Percentiles rank a stretch among this genome's conserved stretches.
Evolutionary conservation across 306 rosid genomes (phyloP).

Genomic region (Chamaecrista fasciculata): DNA sequence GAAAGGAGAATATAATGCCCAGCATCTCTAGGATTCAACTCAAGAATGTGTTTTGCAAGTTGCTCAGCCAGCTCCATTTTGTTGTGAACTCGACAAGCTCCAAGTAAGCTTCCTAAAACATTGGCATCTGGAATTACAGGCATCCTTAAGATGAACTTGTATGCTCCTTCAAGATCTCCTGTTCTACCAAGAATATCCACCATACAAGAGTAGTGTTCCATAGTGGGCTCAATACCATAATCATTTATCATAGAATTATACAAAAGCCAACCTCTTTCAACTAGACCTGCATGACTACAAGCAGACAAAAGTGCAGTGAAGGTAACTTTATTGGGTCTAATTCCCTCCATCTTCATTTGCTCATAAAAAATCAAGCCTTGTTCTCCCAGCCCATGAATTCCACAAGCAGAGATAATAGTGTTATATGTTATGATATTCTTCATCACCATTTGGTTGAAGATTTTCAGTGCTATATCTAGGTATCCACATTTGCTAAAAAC

Average conservation of each 20-base stretch:
- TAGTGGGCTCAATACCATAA: constrained; percentile 40
- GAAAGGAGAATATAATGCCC: constrained; percentile 39
- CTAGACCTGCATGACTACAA: constrained; percentile 47
- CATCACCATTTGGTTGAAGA: constrained; percentile 38
- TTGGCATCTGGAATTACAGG: constrained; percentile 37
- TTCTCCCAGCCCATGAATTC: constrained; percentile 46
- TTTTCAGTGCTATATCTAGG: constrained; percentile 40
- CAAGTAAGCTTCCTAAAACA: constrained; percentile 47
- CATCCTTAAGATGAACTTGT: constrained; percentile 37
- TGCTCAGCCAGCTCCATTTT: constrained; percentile 42
- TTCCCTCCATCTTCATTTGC: constrained; percentile 41
- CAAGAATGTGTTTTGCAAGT: constrained; percentile 20
- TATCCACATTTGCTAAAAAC: constrained; percentile 48
- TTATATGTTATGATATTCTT: constrained; percentile 47
- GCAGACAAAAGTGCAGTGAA: constrained; percentile 43
- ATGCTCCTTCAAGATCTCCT: constrained; percentile 43
- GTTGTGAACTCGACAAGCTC: constrained; percentile 47
- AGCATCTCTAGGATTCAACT: constrained; percentile 31
- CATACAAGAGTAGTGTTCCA: constrained; percentile 47
- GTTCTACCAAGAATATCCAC: constrained; percentile 50
- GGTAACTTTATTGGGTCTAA: constrained; percentile 44
- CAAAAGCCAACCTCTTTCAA: constrained; percentile 37
- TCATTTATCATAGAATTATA: constrained; percentile 43
- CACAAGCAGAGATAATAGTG: constrained; percentile 46
- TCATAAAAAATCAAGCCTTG: constrained; percentile 36